Conservation (phyloP, 2,329 filamentous ascomycete genomes). For the Hypoxylon sp. region DNA sequence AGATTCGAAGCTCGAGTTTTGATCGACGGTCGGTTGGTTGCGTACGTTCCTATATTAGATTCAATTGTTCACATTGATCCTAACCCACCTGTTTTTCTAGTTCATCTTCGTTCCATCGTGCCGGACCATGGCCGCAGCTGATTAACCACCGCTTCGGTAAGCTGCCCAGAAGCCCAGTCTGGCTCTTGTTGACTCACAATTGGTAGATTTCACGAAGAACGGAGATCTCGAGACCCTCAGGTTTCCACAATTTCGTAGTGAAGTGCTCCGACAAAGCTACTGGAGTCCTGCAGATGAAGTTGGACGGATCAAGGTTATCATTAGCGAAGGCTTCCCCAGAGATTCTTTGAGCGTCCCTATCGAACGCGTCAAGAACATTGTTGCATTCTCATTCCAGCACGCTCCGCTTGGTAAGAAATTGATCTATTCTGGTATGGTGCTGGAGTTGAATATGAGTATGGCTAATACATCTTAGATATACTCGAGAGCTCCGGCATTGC, state of each 20-base stretch:
- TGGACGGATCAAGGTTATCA: slow-evolving; percentile 78
- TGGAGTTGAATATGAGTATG: too few species aligned
- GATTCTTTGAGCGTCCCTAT: slow-evolving; percentile 62
- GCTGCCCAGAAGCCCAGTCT: slow-evolving; percentile 12
- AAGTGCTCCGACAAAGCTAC: slow-evolving; percentile 72
- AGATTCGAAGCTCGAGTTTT: slow-evolving; percentile 73
- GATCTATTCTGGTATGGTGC: too few species aligned
- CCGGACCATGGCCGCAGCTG: slow-evolving; percentile 60
- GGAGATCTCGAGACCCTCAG: slow-evolving; percentile 68
- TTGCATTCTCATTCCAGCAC: slow-evolving; percentile 86
- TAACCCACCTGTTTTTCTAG: slow-evolving; percentile 47
- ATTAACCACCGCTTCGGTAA: slow-evolving; percentile 57
- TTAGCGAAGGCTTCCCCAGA: slow-evolving; percentile 75
- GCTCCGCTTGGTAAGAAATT: slow-evolving; percentile 72
- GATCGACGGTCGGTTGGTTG: slow-evolving; percentile 70
- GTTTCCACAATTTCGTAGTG: slow-evolving; percentile 77
- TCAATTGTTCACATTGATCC: neutral
- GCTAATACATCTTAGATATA: slow-evolving; percentile 64
- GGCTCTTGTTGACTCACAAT: slow-evolving; percentile 36
- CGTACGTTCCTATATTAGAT: slow-evolving; percentile 55
- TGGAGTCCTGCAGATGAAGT: slow-evolving; percentile 77
- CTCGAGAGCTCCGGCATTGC: slow-evolving; percentile 78
- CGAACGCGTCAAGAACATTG: slow-evolving; percentile 74
- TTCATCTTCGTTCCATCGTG: slow-evolving; percentile 62
- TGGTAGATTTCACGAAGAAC: slow-evolving; percentile 60